Conservation (phyloP, 2,329 filamentous ascomycete species). For the Exophiala alcalophila region DNA sequence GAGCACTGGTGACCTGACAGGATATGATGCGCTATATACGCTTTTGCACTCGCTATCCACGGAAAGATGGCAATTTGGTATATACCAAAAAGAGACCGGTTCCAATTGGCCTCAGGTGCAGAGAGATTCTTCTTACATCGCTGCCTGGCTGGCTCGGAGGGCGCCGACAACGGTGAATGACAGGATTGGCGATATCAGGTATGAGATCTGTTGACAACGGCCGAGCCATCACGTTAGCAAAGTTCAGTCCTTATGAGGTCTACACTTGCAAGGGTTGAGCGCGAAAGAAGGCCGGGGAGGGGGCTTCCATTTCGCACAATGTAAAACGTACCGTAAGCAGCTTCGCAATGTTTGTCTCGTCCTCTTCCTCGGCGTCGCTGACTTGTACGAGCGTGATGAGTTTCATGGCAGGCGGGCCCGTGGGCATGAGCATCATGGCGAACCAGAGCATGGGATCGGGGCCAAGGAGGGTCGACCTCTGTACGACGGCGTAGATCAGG, state of each 20-base stretch:
- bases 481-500: conserved; percentile 55
- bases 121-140: too few species aligned
- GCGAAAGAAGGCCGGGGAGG: background rate
- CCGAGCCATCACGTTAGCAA: too few species aligned
- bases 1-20: too few species aligned
- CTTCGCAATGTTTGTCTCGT: conserved; percentile 56
- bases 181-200: conserved; percentile 23
- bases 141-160: conserved; percentile 18
- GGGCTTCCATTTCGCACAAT: too few species aligned
- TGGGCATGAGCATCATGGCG: conserved; percentile 59
- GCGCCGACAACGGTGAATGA: conserved; percentile 25
- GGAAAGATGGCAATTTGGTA: too few species aligned
- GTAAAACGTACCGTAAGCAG: conserved; percentile 40
- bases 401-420: conserved; percentile 55
- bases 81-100: too few species aligned
- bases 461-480: conserved; percentile 50
- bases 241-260: too few species aligned
- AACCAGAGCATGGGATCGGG: conserved; percentile 66
- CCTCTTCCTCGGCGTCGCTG: conserved; percentile 42
- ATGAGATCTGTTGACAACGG: conserved; percentile 19
- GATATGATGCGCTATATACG: too few species aligned
- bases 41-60: too few species aligned
- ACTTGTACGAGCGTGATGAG: conserved; percentile 49
- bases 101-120: too few species aligned
- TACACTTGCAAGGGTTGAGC: background rate